Evolutionary conservation across 139 green algal species (phyloP).

Genomic region (Eudorina sp.): DNA sequence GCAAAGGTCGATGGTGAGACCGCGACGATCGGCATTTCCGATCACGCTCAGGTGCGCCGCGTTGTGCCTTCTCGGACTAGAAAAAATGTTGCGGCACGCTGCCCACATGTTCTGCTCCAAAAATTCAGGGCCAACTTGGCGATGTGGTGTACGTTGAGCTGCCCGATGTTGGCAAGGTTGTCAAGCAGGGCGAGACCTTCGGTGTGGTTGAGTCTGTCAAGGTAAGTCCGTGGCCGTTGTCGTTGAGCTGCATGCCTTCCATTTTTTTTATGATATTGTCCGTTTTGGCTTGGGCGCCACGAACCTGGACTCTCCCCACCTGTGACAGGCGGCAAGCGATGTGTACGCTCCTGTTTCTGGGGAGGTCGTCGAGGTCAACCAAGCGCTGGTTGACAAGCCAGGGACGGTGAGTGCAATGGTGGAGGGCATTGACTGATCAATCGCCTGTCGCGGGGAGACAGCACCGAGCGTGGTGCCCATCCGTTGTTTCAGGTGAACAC

Average conservation of each 20-base stretch:
- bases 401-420: slow-evolving; percentile 67
- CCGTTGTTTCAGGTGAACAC: slow-evolving; percentile 92
- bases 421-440: neutral
- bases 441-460: neutral
- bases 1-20: slow-evolving; percentile 90
- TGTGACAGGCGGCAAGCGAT: slow-evolving; percentile 90
- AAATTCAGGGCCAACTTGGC: slow-evolving; percentile 88
- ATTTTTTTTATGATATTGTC: neutral
- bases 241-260: neutral
- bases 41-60: slow-evolving; percentile 96
- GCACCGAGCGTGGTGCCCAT: neutral
- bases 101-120: no score
- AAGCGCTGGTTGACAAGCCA: slow-evolving; percentile 81
- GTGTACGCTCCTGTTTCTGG: slow-evolving; percentile 94
- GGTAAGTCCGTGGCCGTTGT: slow-evolving; percentile 56
- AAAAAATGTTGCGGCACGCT: no score
- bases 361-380: slow-evolving; percentile 92
- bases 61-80: no score
- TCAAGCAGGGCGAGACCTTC: slow-evolving; percentile 92
- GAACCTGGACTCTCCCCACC: neutral
- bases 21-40: slow-evolving; percentile 94
- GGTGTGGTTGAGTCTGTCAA: slow-evolving; percentile 99
- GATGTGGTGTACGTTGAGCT: slow-evolving; percentile 99
- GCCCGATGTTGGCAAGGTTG: slow-evolving; percentile 89
- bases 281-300: neutral